Percentiles rank a stretch among this genome's conserved stretches.
Evolutionary conservation across 108 stramenopile species (phyloP).

Genomic region (Nitzschia sp.): DNA sequence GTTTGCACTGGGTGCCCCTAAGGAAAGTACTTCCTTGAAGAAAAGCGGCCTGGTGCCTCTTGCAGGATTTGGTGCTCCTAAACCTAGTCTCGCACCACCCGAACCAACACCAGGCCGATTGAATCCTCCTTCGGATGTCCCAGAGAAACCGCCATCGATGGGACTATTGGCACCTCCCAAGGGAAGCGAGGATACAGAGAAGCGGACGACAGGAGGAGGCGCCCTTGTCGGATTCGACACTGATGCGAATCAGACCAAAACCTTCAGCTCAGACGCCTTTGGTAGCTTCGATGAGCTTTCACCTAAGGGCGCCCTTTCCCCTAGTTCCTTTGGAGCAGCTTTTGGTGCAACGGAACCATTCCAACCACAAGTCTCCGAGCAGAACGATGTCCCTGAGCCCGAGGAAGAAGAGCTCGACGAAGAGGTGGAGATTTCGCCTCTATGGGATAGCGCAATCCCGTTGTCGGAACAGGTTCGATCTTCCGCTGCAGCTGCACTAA

Average conservation of each 20-base stretch:
- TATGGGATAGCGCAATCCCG: conserved; percentile 56
- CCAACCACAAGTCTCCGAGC: background rate
- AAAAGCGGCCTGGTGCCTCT: conserved; percentile 8
- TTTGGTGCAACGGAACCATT: conserved; percentile 6
- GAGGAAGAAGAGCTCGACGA: conserved; percentile 23
- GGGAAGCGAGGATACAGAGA: conserved; percentile 22
- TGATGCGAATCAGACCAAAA: background rate
- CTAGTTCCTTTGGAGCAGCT: conserved; percentile 16
- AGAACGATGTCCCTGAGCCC: background rate
- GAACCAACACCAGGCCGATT: conserved; percentile 1
- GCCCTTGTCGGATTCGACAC: conserved; percentile 6
- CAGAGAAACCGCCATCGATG: conserved; percentile 15
- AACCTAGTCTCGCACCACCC: conserved; percentile 5
- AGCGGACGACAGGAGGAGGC: background rate
- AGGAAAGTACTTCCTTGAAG: conserved; percentile 2
- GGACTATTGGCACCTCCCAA: conserved; percentile 43
- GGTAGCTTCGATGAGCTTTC: conserved; percentile 2
- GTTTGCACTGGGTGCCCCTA: conserved; percentile 27
- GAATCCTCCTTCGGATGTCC: conserved; percentile 8
- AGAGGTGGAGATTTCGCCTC: conserved; percentile 31
- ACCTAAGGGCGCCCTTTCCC: background rate
- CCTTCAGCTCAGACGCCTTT: conserved; percentile 30
- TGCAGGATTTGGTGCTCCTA: conserved; percentile 23
- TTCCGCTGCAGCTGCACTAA: conserved; percentile 78
- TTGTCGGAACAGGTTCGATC: conserved; percentile 71